Conservation (phyloP, 1,139 yeast genomes). For the Pichia terricola region DNA sequence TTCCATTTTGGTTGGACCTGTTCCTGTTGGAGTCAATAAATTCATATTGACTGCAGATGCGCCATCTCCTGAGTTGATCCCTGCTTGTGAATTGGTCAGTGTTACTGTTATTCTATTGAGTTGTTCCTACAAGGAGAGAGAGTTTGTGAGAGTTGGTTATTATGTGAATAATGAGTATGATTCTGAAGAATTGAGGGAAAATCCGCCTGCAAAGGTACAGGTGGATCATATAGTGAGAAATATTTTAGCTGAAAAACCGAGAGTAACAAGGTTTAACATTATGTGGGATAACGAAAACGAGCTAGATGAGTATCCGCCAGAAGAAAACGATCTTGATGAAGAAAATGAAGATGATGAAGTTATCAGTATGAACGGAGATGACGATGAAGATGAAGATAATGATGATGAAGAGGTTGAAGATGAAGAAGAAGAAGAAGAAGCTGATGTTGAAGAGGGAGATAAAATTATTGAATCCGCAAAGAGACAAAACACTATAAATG, state of each 20-base stretch:
- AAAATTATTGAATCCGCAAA: constrained; percentile 14
- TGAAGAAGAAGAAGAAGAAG: constrained; percentile 2
- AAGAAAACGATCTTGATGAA: constrained; percentile 29
- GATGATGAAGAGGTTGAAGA: too few species aligned
- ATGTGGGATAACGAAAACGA: constrained; percentile 77
- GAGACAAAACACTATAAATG: constrained; percentile 13
- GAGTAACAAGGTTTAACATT: constrained; percentile 92
- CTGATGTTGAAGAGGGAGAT: constrained; percentile 3
- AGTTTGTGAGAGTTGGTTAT: constrained; percentile 94
- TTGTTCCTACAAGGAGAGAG: constrained; percentile 87
- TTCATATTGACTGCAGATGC: constrained; percentile 93
- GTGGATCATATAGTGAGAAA: constrained; percentile 92
- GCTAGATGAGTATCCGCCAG: constrained; percentile 68
- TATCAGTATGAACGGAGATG: constrained; percentile 12
- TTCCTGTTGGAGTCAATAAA: constrained; percentile 93
- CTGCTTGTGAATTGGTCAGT: constrained; percentile 88
- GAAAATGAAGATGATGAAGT: constrained; percentile 30
- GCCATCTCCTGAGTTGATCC: constrained; percentile 90
- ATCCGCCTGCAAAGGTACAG: constrained; percentile 90
- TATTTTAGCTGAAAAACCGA: constrained; percentile 91
- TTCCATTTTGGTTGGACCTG: constrained; percentile 92
- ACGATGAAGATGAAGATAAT: constrained; percentile 17
- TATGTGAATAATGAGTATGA: constrained; percentile 96
- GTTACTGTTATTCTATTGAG: constrained; percentile 89
- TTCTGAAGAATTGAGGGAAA: constrained; percentile 81